Evolutionary conservation across 1,284 basidiomycete species (phyloP), one percentile per base, ranked within the genome.

Genomic region (Boletellus sp.): DNA sequence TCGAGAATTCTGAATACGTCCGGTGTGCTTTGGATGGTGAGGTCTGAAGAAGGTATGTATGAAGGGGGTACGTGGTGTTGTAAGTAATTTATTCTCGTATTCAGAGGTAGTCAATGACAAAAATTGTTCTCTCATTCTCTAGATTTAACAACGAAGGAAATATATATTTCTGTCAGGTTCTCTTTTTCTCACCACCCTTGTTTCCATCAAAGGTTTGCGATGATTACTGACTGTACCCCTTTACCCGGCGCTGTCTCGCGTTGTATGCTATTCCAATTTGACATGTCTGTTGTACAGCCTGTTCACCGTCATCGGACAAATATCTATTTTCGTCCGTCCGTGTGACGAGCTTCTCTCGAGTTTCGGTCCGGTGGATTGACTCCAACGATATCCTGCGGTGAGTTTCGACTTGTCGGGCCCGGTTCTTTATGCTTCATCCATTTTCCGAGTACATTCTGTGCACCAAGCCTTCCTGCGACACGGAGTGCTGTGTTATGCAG

Each of bases 1-100:
- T 68, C 28, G 71, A 77, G 18, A 72, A 77, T 8, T 58, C 61
- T 8, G 66, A 72, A 19, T 77, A 78, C 56, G 62, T 71, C 10
- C 77, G 83, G 56, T 78, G 73, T 43, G 77, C 84, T 16, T 74
- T 85, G 50, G 68, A 74, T 33, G 72, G 56, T 36, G 72, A 75
- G 44, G 75, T 79, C 44, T 78, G 63, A 69, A 41, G 32, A 21
- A 36, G 35, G 18, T 16, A 18, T 42, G 18, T 11, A 18, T 42
- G 13, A 32, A 22, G n/a, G 4, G 12, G 38, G 32, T n/a, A 36
- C 7, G 10, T 18, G 16, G 8, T 12, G 4, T 22, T 33, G 41
- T 32, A 37, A 38, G 46, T 36, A 6, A 21, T 13, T 16, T 32
- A 0, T 16, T 26, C 2, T 30, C 16, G 1, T 8, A 18, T 43